phyloP scores from a whole-genome alignment of 352 stramenopile species.

The Pythium sukuiense region DNA sequence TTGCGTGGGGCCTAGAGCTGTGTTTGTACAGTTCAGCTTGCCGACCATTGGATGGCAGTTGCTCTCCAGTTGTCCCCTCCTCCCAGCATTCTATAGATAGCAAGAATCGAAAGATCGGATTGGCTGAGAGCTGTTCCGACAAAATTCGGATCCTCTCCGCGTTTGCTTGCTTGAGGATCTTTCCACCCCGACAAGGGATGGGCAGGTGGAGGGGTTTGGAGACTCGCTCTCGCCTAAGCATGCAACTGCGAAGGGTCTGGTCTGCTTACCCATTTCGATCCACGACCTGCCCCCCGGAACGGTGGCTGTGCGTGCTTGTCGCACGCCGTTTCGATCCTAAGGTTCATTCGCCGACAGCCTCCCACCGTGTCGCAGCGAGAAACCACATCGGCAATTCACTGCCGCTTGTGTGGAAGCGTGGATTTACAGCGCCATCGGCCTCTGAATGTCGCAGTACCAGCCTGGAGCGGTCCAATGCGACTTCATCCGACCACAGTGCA shows the following conservation, averaged over 20 bases:
- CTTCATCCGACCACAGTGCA: background rate
- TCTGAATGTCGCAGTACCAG: background rate
- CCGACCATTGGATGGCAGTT: background rate
- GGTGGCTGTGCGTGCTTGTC: background rate
- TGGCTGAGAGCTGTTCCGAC: background rate
- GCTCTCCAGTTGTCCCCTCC: background rate
- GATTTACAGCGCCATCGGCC: background rate
- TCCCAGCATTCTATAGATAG: background rate
- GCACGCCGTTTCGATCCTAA: background rate
- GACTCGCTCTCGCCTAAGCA: background rate
- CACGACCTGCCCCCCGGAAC: background rate
- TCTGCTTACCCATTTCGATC: background rate
- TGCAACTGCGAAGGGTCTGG: background rate
- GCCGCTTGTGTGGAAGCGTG: background rate
- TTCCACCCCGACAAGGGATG: background rate
- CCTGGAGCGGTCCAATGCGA: background rate
- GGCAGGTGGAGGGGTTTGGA: background rate
- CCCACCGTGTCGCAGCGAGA: background rate
- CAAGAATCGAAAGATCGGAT: background rate
- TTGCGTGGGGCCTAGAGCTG: too few species aligned
- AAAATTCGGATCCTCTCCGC: background rate
- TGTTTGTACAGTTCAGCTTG: background rate
- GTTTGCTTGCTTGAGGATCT: background rate
- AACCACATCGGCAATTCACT: background rate
- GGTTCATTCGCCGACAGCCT: background rate